These are phyloP conservation scores for Pythium coloratum DNA, from an alignment of 352 stramenopile genomes.

Conservation along the genomic window DNA sequence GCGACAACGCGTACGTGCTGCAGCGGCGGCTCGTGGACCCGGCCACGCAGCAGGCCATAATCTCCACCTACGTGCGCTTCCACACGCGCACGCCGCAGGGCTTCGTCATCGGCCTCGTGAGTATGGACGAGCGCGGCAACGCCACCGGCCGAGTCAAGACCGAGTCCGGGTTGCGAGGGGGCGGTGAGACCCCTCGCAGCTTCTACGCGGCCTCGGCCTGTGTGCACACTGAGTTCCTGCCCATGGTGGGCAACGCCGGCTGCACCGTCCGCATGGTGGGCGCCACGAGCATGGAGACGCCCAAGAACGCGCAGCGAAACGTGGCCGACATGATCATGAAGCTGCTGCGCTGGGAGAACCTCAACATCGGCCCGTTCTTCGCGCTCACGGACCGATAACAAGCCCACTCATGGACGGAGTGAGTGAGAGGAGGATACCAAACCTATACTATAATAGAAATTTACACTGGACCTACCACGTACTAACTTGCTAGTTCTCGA, in stretches of 20 bases:
- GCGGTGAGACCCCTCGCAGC: neutral
- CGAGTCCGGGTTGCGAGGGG: neutral
- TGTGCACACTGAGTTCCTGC: constrained; percentile 27
- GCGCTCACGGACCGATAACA: constrained; percentile 16
- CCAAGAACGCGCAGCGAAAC: constrained; percentile 19
- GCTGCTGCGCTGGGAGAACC: constrained; percentile 29
- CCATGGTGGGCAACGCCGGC: constrained; percentile 17
- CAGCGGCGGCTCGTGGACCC: constrained; percentile 22
- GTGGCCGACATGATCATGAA: constrained; percentile 26
- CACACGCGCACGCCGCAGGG: constrained; percentile 16
- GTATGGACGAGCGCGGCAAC: constrained; percentile 1
- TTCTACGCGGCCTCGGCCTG: constrained; percentile 15
- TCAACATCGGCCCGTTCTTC: constrained; percentile 26
- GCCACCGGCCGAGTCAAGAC: neutral
- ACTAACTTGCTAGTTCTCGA: neutral
- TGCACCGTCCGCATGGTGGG: constrained; percentile 25
- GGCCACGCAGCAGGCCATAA: constrained; percentile 16
- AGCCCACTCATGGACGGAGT: neutral
- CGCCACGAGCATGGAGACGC: constrained; percentile 12
- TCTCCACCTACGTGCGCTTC: constrained; percentile 31
- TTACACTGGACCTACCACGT: neutral
- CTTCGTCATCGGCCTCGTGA: constrained; percentile 23
- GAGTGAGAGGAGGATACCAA: neutral
- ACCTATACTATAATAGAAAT: constrained; percentile 7
- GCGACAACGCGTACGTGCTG: constrained; percentile 30